Evolutionary conservation across 768 basidiomycete genomes (phyloP).

Genomic region (Candolleomyces eurysporus): DNA sequence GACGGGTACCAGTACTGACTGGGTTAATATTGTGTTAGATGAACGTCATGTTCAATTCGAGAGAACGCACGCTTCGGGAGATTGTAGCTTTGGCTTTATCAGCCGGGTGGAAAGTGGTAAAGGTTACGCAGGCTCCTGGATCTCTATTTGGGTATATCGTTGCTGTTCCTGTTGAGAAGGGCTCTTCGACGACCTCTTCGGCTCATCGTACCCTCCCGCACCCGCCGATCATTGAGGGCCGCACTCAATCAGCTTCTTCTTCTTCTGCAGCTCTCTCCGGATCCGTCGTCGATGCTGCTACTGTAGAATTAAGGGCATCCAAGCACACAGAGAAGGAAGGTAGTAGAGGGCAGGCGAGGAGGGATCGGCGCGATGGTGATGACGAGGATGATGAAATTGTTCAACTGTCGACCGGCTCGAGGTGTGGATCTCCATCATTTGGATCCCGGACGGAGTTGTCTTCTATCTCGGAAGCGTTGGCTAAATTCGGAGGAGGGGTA

Average conservation of each 20-base stretch:
- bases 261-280: background rate
- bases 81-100: constrained; percentile 23
- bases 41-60: constrained; percentile 36
- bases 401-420: constrained; percentile 44
- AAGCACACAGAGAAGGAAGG: background rate
- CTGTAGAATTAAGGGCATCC: background rate
- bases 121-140: constrained; percentile 49
- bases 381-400: constrained; percentile 29
- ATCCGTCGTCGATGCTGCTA: no score
- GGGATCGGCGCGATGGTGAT: background rate
- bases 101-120: constrained; percentile 33
- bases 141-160: constrained; percentile 71
- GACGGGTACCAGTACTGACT: no score
- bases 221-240: background rate
- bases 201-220: background rate
- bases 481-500: constrained; percentile 35
- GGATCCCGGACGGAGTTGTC: constrained; percentile 51
- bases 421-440: constrained; percentile 63
- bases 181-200: background rate
- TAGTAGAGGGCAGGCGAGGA: background rate
- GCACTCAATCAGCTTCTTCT: background rate
- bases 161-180: constrained; percentile 47
- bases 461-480: constrained; percentile 42
- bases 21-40: no score
- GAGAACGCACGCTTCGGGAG: constrained; percentile 36